Percentiles rank a stretch among this genome's conserved stretches.
Conservation (phyloP, 2,329 filamentous ascomycete species). For the Aureobasidium subglaciale region DNA sequence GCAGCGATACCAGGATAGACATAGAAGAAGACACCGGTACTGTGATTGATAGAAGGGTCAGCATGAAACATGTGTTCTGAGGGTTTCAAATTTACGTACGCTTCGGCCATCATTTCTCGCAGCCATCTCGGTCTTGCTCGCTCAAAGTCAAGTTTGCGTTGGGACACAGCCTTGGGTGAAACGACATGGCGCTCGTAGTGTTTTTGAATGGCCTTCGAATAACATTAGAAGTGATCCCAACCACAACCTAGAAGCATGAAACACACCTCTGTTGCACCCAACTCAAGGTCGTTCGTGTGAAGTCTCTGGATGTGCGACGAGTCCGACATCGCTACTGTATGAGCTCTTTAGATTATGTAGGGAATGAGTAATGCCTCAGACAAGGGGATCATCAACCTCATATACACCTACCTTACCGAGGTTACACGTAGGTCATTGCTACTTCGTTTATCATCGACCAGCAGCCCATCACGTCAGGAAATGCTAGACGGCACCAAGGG, state of each 20-base stretch:
- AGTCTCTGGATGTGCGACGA: slow-evolving; percentile 20
- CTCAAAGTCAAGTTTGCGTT: slow-evolving; percentile 50
- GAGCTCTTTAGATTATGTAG: too few species aligned
- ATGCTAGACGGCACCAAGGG: not conserved
- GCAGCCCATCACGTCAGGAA: not conserved
- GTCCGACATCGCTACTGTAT: not conserved
- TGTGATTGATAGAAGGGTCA: not conserved
- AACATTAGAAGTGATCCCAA: not conserved
- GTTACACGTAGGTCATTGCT: not conserved
- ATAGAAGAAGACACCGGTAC: slow-evolving; percentile 14
- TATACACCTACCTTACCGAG: not conserved
- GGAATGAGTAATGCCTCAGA: not conserved
- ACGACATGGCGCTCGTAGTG: slow-evolving; percentile 47
- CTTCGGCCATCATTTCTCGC: slow-evolving; percentile 50
- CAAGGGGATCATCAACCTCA: not conserved
- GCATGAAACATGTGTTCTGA: not conserved
- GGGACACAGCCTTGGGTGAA: slow-evolving; percentile 43
- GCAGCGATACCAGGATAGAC: slow-evolving; percentile 47
- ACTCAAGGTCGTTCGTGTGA: slow-evolving; percentile 39
- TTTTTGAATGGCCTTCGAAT: slow-evolving; percentile 36
- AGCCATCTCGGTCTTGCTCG: slow-evolving; percentile 46
- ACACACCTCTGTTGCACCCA: slow-evolving; percentile 21
- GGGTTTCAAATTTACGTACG: slow-evolving; percentile 18
- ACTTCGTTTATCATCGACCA: not conserved
- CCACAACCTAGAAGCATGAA: not conserved